Conservation (phyloP, 768 basidiomycete genomes). For the Lepiota venenata region DNA sequence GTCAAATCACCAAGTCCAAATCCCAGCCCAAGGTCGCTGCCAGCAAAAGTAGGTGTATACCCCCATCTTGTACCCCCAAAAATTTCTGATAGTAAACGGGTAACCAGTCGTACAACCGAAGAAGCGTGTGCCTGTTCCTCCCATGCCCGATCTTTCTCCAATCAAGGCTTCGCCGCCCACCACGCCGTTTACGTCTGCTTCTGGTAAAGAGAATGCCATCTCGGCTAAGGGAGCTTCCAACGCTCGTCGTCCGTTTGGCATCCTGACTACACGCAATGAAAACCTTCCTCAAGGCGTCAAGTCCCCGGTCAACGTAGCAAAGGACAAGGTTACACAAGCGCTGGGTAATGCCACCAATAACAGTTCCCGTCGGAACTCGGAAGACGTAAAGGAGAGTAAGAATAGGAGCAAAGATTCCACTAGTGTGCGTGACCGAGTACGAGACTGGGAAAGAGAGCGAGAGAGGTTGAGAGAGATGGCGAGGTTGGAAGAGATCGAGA, state of each 20-base stretch:
- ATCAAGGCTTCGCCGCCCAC: conserved; percentile 51
- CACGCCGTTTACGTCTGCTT: conserved; percentile 30
- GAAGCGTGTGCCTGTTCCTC: conserved; percentile 33
- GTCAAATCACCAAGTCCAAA: conserved; percentile 32
- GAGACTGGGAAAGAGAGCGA: conserved; percentile 74
- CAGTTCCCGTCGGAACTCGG: conserved; percentile 8
- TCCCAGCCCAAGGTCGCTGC: conserved; percentile 42
- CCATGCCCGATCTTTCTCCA: conserved; percentile 40
- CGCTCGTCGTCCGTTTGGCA: conserved; percentile 12
- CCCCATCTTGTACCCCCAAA: neutral
- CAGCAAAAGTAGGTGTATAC: conserved; percentile 30
- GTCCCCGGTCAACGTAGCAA: conserved; percentile 13
- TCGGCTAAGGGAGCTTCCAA: conserved; percentile 23
- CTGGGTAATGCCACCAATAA: conserved; percentile 10
- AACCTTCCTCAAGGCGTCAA: conserved; percentile 14
- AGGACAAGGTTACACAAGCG: conserved; percentile 12
- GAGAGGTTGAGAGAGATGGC: conserved; percentile 69
- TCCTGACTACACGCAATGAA: conserved; percentile 9
- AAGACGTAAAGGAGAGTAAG: conserved; percentile 15
- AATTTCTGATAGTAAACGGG: neutral
- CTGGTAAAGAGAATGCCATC: conserved; percentile 39
- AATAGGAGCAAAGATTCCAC: conserved; percentile 37
- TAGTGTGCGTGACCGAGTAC: conserved; percentile 56
- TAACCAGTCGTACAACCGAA: conserved; percentile 26
- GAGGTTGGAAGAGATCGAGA: conserved; percentile 53